Percentiles rank a stretch among this genome's conserved stretches.
These are phyloP conservation scores for Neophaeococcomyces mojaviensis DNA, from an alignment of 2,329 filamentous ascomycete species.

Conservation along the genomic window DNA sequence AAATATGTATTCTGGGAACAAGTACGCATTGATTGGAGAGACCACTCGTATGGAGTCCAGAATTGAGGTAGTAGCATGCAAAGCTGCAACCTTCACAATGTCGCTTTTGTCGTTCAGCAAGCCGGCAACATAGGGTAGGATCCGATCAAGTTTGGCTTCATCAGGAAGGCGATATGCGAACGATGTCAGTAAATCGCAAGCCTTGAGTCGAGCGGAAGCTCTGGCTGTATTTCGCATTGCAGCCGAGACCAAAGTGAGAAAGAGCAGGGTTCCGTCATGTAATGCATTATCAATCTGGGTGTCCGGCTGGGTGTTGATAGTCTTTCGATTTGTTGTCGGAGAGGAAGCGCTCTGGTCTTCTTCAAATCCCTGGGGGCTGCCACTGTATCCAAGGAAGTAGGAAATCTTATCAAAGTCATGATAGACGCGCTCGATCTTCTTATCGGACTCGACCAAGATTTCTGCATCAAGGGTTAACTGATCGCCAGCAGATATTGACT, in stretches of 20 bases:
- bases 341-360: neutral
- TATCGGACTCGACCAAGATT: constrained; percentile 80
- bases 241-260: constrained; percentile 79
- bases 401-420: constrained; percentile 97
- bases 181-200: constrained; percentile 83
- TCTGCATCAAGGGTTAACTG: constrained; percentile 59
- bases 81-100: constrained; percentile 74
- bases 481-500: constrained; percentile 72
- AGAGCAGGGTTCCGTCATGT: constrained; percentile 88
- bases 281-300: constrained; percentile 48
- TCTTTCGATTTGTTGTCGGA: constrained; percentile 24
- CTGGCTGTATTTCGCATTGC: constrained; percentile 84
- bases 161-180: constrained; percentile 89
- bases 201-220: constrained; percentile 76
- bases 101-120: constrained; percentile 76
- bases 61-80: constrained; percentile 81
- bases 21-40: constrained; percentile 62
- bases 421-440: constrained; percentile 87
- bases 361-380: constrained; percentile 3
- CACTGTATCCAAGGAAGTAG: constrained; percentile 67
- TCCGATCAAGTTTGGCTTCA: constrained; percentile 88
- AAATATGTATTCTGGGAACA: constrained; percentile 61
- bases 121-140: constrained; percentile 81
- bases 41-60: constrained; percentile 81
- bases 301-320: constrained; percentile 44